Base-by-base conservation (phyloP, 306 rosid genomes). In the Dicorynia guianensis region DNA sequence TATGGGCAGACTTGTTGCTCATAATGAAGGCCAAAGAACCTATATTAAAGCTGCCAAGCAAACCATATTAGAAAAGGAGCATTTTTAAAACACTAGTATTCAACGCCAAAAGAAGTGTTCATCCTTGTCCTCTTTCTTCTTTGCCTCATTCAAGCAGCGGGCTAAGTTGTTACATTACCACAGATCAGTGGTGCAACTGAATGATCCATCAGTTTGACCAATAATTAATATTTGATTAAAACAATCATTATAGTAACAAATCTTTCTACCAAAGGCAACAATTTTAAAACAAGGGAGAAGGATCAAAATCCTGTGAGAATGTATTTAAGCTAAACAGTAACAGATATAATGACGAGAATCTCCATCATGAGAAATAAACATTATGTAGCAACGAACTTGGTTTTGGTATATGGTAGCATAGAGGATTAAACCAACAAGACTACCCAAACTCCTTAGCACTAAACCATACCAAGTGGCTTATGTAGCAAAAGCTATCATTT, bases 191-290 rank as follows among this genome's bases (percentile, higher is more conserved):
- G 14, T 59, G 33, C 49, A 47, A 35, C 49, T 3, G 15, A 73
- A 14, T 18, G 50, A 49, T 18, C 42, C 52, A 46, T 15, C 50
- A 33, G 58, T 68, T 8, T 57, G 60, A 76, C 44, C 46, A 46
- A 6, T 15, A n/a, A n/a, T 59, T 30, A 68, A 56, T 34, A 44
- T 39, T 6, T 17, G 6, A 59, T 30, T 47, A 63, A 36, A 38
- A 36, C 40, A 75, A 64, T 30, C 7, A 57, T 33, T 11, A n/a
- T 10, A 47, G 30, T 25, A 25, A 25, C 30, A 1, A 25, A 25
- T 25, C 1, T 25, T 25, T 25, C 30, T 25, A 25, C 30, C 30
- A 25, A 25, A 35, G 14, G 36, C 14, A 19, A 58, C 9, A 11
- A 48, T 58, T 42, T 48, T 25, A 7, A 40, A 33, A 38, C 15